A percentile compares a stretch with the other conserved stretches of the same genome.
phyloP scores from a whole-genome alignment of 73 alveolate genomes.

The Paramecium tetraurelia region DNA sequence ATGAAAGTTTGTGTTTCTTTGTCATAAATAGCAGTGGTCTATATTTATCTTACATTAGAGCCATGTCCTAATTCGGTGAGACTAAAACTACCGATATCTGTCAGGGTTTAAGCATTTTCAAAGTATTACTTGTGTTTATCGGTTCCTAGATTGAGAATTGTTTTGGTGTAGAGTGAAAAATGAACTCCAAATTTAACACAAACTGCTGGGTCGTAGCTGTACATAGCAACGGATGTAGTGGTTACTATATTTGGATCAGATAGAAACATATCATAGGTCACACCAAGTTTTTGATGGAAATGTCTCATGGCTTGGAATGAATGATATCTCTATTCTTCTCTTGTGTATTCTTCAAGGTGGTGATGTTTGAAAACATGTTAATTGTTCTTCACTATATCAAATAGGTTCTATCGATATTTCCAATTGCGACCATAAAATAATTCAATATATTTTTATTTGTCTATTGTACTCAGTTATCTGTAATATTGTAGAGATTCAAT shows the following conservation, averaged over 20 bases:
- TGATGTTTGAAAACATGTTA: slow-evolving; percentile 23
- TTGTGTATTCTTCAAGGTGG: slow-evolving; percentile 33
- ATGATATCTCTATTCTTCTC: slow-evolving; percentile 52
- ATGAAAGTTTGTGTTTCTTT: slow-evolving; percentile 66
- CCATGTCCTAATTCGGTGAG: slow-evolving; percentile 83
- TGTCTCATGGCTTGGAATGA: slow-evolving; percentile 40
- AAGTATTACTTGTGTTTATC: slow-evolving; percentile 73
- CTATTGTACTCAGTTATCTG: neutral
- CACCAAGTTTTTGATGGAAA: neutral
- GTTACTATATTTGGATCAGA: slow-evolving; percentile 56
- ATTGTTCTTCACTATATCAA: neutral
- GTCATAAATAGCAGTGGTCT: slow-evolving; percentile 84
- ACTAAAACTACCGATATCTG: slow-evolving; percentile 75
- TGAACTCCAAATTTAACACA: slow-evolving; percentile 74
- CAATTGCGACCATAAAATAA: slow-evolving; percentile 10
- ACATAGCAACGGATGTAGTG: slow-evolving; percentile 53
- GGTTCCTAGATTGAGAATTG: slow-evolving; percentile 83
- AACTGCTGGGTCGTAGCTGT: slow-evolving; percentile 53
- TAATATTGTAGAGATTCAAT: neutral
- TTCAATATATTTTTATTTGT: neutral
- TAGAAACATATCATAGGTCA: slow-evolving; percentile 25
- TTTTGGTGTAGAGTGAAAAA: slow-evolving; percentile 69
- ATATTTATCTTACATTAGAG: slow-evolving; percentile 77
- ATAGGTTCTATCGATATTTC: neutral
- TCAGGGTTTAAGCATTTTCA: slow-evolving; percentile 61